These are phyloP conservation scores for Alectoria sarmentosa DNA, from an alignment of 495 filamentous ascomycete genomes.

Conservation along the genomic window DNA sequence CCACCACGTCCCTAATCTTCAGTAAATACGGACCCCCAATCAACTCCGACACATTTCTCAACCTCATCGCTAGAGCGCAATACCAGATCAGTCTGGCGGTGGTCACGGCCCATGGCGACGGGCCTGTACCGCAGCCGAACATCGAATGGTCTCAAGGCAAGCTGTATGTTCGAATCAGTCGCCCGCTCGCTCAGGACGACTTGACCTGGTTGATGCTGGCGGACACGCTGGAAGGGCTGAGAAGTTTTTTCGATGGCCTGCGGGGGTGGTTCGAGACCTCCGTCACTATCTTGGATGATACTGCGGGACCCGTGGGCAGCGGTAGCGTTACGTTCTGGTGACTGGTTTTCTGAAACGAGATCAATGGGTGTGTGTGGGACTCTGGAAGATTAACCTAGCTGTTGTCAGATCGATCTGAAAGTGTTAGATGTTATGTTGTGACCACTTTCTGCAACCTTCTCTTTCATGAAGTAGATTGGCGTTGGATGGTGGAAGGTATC, in stretches of 20 bases:
- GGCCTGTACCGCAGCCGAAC: not conserved
- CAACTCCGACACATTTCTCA: not conserved
- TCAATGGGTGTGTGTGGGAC: too few species aligned
- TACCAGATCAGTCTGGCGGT: not conserved
- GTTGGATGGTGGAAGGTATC: too few species aligned
- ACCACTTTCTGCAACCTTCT: too few species aligned
- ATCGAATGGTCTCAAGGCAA: not conserved
- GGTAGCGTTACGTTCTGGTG: not conserved
- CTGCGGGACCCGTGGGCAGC: not conserved
- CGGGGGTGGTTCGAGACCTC: not conserved
- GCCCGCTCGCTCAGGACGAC: not conserved
- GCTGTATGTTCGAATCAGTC: not conserved
- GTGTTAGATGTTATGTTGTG: too few species aligned
- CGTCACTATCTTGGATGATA: not conserved
- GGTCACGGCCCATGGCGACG: not conserved
- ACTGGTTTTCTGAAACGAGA: not conserved
- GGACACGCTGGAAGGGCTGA: conserved; percentile 2
- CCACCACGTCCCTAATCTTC: conserved; percentile 1
- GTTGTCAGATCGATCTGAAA: too few species aligned
- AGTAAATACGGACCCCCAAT: conserved; percentile 1
- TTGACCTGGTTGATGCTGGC: conserved; percentile 10
- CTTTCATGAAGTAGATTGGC: too few species aligned
- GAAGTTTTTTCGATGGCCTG: not conserved
- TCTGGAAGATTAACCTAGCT: too few species aligned
- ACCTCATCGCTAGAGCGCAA: not conserved